phyloP scores from a whole-genome alignment of 225 moss, liverwort and hornwort species.

The Polytrichum commune region DNA sequence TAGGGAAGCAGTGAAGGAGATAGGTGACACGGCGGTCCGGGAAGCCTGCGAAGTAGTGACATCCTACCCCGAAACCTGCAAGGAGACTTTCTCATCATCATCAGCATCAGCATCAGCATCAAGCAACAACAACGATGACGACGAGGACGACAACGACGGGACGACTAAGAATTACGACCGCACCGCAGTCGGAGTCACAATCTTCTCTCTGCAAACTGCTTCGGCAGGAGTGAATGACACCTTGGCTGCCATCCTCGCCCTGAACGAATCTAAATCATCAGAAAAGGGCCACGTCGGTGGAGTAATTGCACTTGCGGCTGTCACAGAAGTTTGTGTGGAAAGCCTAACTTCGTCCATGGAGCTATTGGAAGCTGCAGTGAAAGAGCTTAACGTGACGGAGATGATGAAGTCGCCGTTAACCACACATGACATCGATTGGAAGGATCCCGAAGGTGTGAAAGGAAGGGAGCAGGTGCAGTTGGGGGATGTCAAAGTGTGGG shows the following conservation, averaged over 20 bases:
- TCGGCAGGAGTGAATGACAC: conserved; percentile 41
- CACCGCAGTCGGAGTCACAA: conserved; percentile 17
- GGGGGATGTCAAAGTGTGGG: conserved; percentile 25
- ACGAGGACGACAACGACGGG: too few species aligned
- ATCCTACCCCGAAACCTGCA: conserved; percentile 42
- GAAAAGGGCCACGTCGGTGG: too few species aligned
- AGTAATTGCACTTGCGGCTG: conserved; percentile 1
- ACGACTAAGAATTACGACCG: not conserved
- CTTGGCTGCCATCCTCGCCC: not conserved
- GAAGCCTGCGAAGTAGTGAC: conserved; percentile 27
- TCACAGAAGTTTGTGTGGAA: conserved; percentile 27
- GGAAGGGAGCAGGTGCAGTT: not conserved
- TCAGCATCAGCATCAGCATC: conserved; percentile 21
- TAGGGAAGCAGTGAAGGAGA: not conserved
- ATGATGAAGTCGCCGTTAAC: not conserved
- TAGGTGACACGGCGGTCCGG: not conserved
- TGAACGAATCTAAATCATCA: conserved; percentile 17
- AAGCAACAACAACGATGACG: too few species aligned
- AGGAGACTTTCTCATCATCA: conserved; percentile 23
- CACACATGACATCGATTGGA: too few species aligned
- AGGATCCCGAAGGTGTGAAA: too few species aligned
- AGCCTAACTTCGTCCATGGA: conserved; percentile 15
- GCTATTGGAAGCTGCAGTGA: conserved; percentile 8
- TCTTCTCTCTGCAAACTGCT: conserved; percentile 11
- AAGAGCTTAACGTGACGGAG: conserved; percentile 12